These are phyloP conservation scores for Vigna reflexopilosa DNA, from an alignment of 306 rosid genomes.

Conservation along the genomic window DNA sequence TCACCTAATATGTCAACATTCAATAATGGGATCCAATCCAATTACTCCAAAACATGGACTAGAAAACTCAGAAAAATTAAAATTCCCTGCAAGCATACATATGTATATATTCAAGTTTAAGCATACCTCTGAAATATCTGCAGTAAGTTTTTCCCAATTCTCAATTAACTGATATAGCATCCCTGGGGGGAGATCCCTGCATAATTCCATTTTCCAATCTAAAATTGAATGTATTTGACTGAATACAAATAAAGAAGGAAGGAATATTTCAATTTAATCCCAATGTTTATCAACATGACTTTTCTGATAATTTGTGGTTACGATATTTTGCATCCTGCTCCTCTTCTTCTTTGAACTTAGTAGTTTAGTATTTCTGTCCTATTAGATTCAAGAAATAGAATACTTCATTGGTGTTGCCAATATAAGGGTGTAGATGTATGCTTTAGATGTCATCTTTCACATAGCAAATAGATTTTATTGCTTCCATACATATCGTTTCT, in stretches of 20 bases:
- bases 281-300: slow-evolving; percentile 6
- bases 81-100: slow-evolving; percentile 30
- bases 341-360: not conserved
- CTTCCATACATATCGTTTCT: slow-evolving; percentile 34
- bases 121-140: slow-evolving; percentile 71
- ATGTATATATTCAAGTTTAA: slow-evolving; percentile 27
- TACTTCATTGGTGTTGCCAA: not conserved
- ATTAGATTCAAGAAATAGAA: slow-evolving; percentile 4
- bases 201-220: slow-evolving; percentile 47
- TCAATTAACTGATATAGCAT: slow-evolving; percentile 65
- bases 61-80: slow-evolving; percentile 11
- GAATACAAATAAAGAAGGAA: slow-evolving; percentile 20
- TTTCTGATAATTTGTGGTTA: not conserved
- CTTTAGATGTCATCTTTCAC: not conserved
- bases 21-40: slow-evolving; percentile 15
- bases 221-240: not conserved
- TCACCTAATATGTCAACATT: slow-evolving; percentile 28
- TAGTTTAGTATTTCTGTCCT: not conserved
- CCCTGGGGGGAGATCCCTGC: slow-evolving; percentile 80
- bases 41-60: slow-evolving; percentile 22
- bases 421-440: slow-evolving; percentile 24
- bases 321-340: slow-evolving; percentile 9
- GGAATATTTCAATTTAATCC: slow-evolving; percentile 28
- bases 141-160: slow-evolving; percentile 73
- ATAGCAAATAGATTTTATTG: slow-evolving; percentile 20